Conservation (phyloP, 2,329 filamentous ascomycete genomes). For the Mycogone perniciosa region DNA sequence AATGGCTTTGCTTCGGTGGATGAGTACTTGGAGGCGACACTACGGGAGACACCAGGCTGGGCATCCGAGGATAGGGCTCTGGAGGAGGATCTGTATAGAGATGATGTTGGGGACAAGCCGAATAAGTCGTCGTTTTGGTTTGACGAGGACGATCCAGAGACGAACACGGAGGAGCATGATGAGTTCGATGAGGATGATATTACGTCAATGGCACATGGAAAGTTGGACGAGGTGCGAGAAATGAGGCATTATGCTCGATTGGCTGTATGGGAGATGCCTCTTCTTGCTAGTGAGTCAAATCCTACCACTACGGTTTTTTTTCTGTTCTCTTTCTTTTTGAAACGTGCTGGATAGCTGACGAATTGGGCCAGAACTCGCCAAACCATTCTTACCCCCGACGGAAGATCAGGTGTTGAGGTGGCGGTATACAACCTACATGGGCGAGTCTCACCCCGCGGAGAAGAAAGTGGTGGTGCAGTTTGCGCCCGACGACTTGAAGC, state of each 20-base stretch:
- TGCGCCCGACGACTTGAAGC: conserved; percentile 62
- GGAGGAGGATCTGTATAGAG: conserved; percentile 25
- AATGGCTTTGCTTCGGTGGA: conserved; percentile 30
- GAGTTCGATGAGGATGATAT: conserved; percentile 79
- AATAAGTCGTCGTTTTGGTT: conserved; percentile 42
- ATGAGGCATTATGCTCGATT: conserved; percentile 81
- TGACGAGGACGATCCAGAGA: conserved; percentile 43
- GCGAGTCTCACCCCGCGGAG: conserved; percentile 84
- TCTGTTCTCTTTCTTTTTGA: background rate
- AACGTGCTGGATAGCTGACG: background rate
- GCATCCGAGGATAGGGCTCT: conserved; percentile 26
- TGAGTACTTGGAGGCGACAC: conserved; percentile 23
- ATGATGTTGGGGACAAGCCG: conserved; percentile 27
- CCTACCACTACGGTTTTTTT: background rate
- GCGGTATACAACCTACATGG: conserved; percentile 95
- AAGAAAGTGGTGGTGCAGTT: conserved; percentile 95
- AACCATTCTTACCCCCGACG: conserved; percentile 69
- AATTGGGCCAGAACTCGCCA: conserved; percentile 61
- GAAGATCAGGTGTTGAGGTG: conserved; percentile 72
- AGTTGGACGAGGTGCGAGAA: conserved; percentile 84
- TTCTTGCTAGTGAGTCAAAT: conserved; percentile 67
- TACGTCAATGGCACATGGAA: conserved; percentile 71
- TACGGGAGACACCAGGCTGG: conserved; percentile 25
- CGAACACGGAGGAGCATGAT: conserved; percentile 47
- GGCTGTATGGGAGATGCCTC: conserved; percentile 91